These are phyloP conservation scores for Pyrenopolyporus hunteri DNA, from an alignment of 495 filamentous ascomycete species.

Conservation along the genomic window DNA sequence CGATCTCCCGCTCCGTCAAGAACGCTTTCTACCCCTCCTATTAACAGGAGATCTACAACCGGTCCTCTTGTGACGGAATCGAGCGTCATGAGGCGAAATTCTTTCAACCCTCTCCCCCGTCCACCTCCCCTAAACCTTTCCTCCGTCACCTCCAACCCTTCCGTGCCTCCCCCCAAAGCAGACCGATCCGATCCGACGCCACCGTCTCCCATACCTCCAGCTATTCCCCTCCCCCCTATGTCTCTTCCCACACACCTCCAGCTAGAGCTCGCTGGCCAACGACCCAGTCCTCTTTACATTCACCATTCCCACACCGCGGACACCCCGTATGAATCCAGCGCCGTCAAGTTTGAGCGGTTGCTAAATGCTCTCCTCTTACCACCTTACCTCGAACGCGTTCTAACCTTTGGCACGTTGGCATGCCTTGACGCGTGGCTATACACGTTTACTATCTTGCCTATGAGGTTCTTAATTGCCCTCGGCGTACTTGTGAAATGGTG, in stretches of 20 bases:
- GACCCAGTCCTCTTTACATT: conserved; percentile 87
- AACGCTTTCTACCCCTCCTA: conserved; percentile 54
- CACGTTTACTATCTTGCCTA: conserved; percentile 90
- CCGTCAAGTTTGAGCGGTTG: conserved; percentile 92
- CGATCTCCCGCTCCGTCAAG: conserved; percentile 39
- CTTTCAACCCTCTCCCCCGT: conserved; percentile 42
- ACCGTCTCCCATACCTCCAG: conserved; percentile 69
- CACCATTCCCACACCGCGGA: conserved; percentile 73
- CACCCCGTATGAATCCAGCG: conserved; percentile 92
- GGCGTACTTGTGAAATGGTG: conserved; percentile 78
- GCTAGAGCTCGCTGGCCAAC: conserved; percentile 80
- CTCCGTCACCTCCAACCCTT: conserved; percentile 11
- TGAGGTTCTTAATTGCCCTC: conserved; percentile 85
- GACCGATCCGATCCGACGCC: conserved; percentile 45
- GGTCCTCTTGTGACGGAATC: conserved; percentile 33
- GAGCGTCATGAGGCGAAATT: conserved; percentile 40
- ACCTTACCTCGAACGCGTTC: conserved; percentile 78
- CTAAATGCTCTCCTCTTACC: conserved; percentile 86
- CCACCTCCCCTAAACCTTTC: conserved; percentile 41
- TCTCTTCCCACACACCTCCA: conserved; percentile 89
- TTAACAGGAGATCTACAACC: conserved; percentile 44
- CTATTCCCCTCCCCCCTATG: conserved; percentile 80
- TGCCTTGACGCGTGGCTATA: conserved; percentile 98
- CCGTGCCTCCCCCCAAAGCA: conserved; percentile 26
- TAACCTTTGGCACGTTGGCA: conserved; percentile 86